These are phyloP conservation scores for Potentilla sterilis DNA, from an alignment of 306 rosid genomes.

Conservation along the genomic window DNA sequence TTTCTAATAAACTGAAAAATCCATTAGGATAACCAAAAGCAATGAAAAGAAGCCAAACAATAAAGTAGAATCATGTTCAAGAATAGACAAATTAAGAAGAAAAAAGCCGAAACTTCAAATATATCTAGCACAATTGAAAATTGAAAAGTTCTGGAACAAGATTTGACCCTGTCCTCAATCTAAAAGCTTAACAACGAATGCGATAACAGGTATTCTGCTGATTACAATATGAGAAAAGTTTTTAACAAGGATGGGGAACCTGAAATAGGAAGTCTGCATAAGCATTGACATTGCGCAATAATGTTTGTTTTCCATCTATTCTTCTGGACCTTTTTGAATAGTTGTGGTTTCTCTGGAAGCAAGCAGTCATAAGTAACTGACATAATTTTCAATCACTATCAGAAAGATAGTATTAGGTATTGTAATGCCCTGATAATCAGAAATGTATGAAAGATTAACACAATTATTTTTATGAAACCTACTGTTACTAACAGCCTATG, in stretches of 20 bases:
- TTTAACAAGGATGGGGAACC: slow-evolving; percentile 40
- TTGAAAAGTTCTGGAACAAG: background rate
- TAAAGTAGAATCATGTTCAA: background rate
- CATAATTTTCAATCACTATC: slow-evolving; percentile 1
- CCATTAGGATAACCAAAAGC: background rate
- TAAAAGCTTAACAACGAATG: background rate
- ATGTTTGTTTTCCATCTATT: slow-evolving; percentile 42
- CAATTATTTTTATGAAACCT: background rate
- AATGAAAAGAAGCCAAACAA: background rate
- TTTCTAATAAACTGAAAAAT: background rate
- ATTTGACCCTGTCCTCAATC: background rate
- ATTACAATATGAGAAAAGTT: background rate
- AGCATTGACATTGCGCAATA: slow-evolving; percentile 46
- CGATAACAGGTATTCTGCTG: background rate
- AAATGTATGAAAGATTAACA: background rate
- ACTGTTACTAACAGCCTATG: background rate
- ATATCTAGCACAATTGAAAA: background rate
- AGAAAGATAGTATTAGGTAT: background rate
- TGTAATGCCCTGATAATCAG: background rate
- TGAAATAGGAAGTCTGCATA: slow-evolving; percentile 75
- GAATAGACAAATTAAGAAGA: background rate
- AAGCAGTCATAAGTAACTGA: slow-evolving; percentile 19
- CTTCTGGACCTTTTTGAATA: slow-evolving; percentile 48
- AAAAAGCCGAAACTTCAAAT: background rate
- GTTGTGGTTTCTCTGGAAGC: slow-evolving; percentile 51